phyloP scores from a whole-genome alignment of 108 stramenopile species.

The Pseudonitzschia multiseries region DNA sequence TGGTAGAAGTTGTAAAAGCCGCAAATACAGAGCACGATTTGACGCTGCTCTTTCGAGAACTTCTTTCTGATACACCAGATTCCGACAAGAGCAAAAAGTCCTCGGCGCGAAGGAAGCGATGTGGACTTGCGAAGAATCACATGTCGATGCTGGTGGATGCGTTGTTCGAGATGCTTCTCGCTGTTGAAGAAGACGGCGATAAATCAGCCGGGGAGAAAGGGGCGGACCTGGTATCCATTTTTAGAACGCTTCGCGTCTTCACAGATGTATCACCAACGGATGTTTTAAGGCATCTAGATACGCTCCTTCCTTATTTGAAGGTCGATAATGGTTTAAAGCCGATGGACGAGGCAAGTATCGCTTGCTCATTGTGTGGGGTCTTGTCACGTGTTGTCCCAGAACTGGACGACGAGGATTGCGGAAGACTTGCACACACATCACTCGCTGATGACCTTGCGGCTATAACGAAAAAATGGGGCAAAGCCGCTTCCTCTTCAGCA shows the following conservation, averaged over 20 bases:
- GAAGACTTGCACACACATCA: slow-evolving; percentile 42
- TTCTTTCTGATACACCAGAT: slow-evolving; percentile 70
- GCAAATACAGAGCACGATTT: slow-evolving; percentile 70
- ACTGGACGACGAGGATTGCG: slow-evolving; percentile 48
- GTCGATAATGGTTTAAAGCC: slow-evolving; percentile 77
- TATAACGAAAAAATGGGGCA: slow-evolving; percentile 72
- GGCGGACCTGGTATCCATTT: slow-evolving; percentile 75
- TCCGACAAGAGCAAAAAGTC: slow-evolving; percentile 76
- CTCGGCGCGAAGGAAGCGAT: slow-evolving; percentile 52
- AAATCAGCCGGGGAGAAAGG: slow-evolving; percentile 38
- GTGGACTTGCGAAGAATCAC: slow-evolving; percentile 43
- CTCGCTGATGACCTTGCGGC: slow-evolving; percentile 65
- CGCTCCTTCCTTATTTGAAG: slow-evolving; percentile 90
- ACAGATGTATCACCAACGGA: slow-evolving; percentile 69
- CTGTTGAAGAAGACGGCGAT: slow-evolving; percentile 71
- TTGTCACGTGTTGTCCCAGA: slow-evolving; percentile 45
- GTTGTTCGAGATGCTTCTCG: slow-evolving; percentile 76
- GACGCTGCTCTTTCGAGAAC: slow-evolving; percentile 69
- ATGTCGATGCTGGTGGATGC: slow-evolving; percentile 69
- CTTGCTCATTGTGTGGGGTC: slow-evolving; percentile 59
- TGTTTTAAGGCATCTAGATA: slow-evolving; percentile 78
- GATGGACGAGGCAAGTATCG: slow-evolving; percentile 66
- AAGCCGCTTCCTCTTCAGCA: slow-evolving; percentile 58
- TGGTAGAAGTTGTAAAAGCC: slow-evolving; percentile 89
- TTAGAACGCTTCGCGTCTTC: slow-evolving; percentile 82